These are phyloP conservation scores for Elsinoe necatrix DNA, from an alignment of 2,329 filamentous ascomycete genomes.

Conservation along the genomic window DNA sequence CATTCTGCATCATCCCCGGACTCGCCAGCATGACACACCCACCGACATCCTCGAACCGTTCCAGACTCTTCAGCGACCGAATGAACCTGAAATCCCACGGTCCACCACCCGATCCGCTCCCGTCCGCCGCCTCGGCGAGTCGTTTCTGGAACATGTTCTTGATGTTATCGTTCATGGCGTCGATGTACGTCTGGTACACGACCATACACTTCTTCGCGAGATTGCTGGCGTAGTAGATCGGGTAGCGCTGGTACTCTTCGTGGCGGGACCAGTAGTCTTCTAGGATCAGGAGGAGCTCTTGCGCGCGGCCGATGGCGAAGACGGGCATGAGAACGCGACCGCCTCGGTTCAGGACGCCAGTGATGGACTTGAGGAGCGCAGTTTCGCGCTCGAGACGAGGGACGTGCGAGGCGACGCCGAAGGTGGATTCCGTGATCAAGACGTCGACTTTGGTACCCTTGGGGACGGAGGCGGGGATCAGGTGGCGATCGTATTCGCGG, in stretches of 20 bases:
- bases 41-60: conserved; percentile 92
- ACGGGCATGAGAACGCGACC: conserved; percentile 91
- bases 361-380: conserved; percentile 91
- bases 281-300: conserved; percentile 86
- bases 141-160: conserved; percentile 87
- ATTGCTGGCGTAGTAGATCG: conserved; percentile 96
- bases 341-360: conserved; percentile 79
- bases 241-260: conserved; percentile 75
- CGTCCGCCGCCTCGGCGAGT: conserved; percentile 75
- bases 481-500: conserved; percentile 85
- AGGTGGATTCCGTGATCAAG: conserved; percentile 94
- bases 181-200: conserved; percentile 96
- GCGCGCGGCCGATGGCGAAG: conserved; percentile 85
- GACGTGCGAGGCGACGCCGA: conserved; percentile 88
- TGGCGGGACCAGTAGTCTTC: conserved; percentile 97
- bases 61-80: conserved; percentile 80
- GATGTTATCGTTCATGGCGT: conserved; percentile 99
- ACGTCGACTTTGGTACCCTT: conserved; percentile 87
- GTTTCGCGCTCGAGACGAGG: conserved; percentile 86
- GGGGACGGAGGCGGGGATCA: conserved; percentile 88
- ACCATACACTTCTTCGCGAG: conserved; percentile 96
- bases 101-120: conserved; percentile 57
- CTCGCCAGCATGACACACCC: conserved; percentile 95
- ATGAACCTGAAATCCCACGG: conserved; percentile 98
- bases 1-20: conserved; percentile 96